Evolutionary conservation across 2,329 filamentous ascomycete genomes (phyloP), one percentile per base, ranked within the genome.

Genomic region (Arthroderma uncinatum): DNA sequence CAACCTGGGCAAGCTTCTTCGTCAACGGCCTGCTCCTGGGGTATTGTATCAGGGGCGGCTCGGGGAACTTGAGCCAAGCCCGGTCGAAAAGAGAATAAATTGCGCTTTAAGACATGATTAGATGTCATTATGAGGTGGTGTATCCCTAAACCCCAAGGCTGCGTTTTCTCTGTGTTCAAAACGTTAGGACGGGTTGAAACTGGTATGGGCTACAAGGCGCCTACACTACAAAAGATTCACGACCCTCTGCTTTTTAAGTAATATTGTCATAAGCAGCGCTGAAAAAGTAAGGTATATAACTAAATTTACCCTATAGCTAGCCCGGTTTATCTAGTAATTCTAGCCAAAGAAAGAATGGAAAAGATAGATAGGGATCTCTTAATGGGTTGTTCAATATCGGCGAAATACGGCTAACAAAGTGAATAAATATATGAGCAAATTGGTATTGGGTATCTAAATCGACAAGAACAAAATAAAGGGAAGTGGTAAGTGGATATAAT

Each of bases 351-450:
- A 84, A 61, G 76, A 82, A 63, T 82, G 71, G 68, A 78, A 48
- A 79, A 77, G 58, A 78, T 81, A 60, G 82, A 87, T 58, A 83
- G 81, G 61, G 78, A 80, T 1, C 64, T 74, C 34, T 66, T 64
- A 48, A 69, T 65, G 53, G 64, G 68, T 10, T n/a, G n/a, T n/a
- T n/a, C n/a, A n/a, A n/a, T n/a, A n/a, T n/a, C n/a, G n/a, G n/a
- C n/a, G n/a, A n/a, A n/a, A n/a, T n/a, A n/a, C n/a, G n/a, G n/a
- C n/a, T n/a, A n/a, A n/a, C n/a, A n/a, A n/a, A n/a, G n/a, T n/a
- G n/a, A 47, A 23, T 30, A 47, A 47, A 12, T 21, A 25, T 47
- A 23, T 19, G 40, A 23, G 40, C 40, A 47, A 47, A 23, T 47
- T 47, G 40, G 40, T 47, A 47, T 47, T 47, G 40, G 40, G 40